phyloP scores from a whole-genome alignment of 805 yeast genomes.

The Ogataea naganishii region DNA sequence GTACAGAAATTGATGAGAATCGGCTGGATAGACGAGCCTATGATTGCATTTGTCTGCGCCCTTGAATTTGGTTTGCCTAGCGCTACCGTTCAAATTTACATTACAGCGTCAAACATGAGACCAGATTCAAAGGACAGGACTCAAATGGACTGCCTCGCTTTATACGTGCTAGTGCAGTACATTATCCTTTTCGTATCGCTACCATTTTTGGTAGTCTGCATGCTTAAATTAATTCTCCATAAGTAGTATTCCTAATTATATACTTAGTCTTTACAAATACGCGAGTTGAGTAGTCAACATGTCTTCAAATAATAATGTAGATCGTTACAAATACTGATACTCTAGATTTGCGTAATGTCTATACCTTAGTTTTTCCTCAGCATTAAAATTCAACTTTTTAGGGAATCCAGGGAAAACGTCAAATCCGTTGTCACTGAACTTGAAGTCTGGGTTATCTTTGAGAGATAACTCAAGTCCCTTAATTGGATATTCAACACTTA shows the following conservation, averaged over 20 bases:
- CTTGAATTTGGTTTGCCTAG: conserved; percentile 45
- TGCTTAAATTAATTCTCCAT: conserved; percentile 21
- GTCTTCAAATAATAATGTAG: no score
- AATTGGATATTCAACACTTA: conserved; percentile 34
- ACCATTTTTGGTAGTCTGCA: conserved; percentile 42
- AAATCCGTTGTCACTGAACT: conserved; percentile 36
- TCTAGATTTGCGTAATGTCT: no score
- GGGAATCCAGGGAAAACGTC: conserved; percentile 42
- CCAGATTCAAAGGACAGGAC: conserved; percentile 33
- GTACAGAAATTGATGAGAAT: conserved; percentile 35
- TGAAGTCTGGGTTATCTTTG: conserved; percentile 15
- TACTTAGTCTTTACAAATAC: no score
- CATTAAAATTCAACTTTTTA: no score
- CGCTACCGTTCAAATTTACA: conserved; percentile 51
- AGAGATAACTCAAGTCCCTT: conserved; percentile 33
- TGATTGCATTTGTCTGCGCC: conserved; percentile 34
- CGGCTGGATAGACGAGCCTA: conserved; percentile 37
- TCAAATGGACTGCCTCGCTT: conserved; percentile 50
- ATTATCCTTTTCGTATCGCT: conserved; percentile 33
- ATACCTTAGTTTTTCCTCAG: no score
- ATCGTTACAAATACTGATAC: no score
- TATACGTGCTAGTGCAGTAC: conserved; percentile 42
- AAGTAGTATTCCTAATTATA: no score
- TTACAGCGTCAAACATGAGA: conserved; percentile 48
- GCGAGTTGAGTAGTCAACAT: no score